These are phyloP conservation scores for Pholiota conissans DNA, from an alignment of 768 basidiomycete species.

Conservation along the genomic window DNA sequence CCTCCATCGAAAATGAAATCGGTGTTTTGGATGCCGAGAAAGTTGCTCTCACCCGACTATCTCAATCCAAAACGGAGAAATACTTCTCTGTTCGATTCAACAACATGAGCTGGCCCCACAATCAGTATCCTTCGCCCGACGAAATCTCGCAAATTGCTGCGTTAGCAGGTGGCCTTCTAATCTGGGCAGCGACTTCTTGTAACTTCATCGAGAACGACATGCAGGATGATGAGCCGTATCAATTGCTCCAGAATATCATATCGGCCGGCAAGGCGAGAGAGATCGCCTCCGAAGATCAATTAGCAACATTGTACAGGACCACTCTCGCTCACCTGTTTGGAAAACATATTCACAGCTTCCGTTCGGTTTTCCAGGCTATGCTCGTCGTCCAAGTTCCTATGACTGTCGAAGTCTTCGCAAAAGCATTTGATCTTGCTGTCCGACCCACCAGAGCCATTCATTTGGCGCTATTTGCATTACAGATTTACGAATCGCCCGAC, in stretches of 20 bases:
- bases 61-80: not conserved
- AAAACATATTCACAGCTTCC: not conserved
- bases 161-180: not conserved
- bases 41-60: not conserved
- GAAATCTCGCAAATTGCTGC: not conserved
- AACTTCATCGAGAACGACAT: slow-evolving; percentile 1
- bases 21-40: not conserved
- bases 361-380: not conserved
- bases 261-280: not conserved
- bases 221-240: slow-evolving; percentile 1
- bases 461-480: not conserved
- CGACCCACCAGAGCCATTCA: not conserved
- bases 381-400: not conserved
- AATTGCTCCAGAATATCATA: not conserved
- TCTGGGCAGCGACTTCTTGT: not conserved
- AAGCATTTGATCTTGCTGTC: not conserved
- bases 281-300: not conserved
- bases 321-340: not conserved
- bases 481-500: not conserved
- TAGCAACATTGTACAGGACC: not conserved
- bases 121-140: not conserved
- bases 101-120: not conserved
- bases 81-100: not conserved
- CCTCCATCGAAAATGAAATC: not conserved
- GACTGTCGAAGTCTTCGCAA: not conserved